Base-by-base conservation (phyloP, 1,284 basidiomycete species). In the Porodaedalea pini region DNA sequence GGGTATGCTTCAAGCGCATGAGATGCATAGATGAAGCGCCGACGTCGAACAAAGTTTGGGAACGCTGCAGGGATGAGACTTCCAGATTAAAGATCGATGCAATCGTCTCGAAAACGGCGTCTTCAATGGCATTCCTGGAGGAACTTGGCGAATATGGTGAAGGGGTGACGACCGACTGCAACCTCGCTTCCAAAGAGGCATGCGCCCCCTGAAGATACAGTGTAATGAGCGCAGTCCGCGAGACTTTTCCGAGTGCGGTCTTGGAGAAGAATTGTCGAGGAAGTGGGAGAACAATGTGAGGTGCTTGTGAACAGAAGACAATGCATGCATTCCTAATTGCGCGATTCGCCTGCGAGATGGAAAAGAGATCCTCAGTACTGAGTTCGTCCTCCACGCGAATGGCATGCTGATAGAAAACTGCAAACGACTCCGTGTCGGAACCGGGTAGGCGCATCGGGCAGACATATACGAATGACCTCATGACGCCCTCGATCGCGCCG, bases 211-310 rank as follows among this genome's bases (percentile, higher is more conserved):
- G 54, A 19, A 65, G 57, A 56, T 70, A 72, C 7, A 64, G 60
- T 25, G 63, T 63, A 27, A 65, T 58, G 37, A 73, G 66, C 13
- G 65, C 56, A 3, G 68, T 64, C 10, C 67, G 67, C 10, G 70
- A 71, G 21, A 73, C 65, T 51, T 72, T 73, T n/a, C 70, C 71
- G 6, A 73, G 62, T 2, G 71, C 65, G 0, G 70, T 70, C 61
- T 69, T 71, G 34, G 67, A 65, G 56, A 71, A 70, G 10, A 59
- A 65, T 39, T 64, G 63, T 19, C 63, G 62, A 17, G 70, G 66
- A 32, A 73, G 67, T 7, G 71, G 70, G 32, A 73, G 64, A 40
- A 71, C 62, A 45, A 64, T 60, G 53, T 69, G 66, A 3, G 71
- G 71, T 2, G 67, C 66, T 47, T 65, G 67, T 1, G 69, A 65